Base-by-base conservation (phyloP, 148 eudicot genomes). In the Rhododendron simsii region DNA sequence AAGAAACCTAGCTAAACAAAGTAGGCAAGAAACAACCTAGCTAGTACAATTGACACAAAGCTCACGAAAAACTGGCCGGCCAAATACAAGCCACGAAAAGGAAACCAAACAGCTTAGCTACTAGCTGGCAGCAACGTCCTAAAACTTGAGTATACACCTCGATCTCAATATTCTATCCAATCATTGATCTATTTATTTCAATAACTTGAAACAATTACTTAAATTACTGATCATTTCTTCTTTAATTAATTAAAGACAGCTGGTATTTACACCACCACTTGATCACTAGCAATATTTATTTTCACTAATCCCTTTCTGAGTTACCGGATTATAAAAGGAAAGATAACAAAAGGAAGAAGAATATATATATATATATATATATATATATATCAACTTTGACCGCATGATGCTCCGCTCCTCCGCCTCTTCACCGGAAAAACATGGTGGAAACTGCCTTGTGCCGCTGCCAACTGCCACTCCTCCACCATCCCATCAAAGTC, bases 391-490 rank as follows among this genome's bases (percentile, higher is more conserved):
- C 44, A 41, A 80, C 35, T 80, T 50, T 80, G 59, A 80, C 61
- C 82, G 6, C 61, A 33, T 5, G 61, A 48, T 33, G 35, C 65
- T 55, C 39, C n/a, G 28, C 26, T 80, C 65, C 65, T 81, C 83
- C 83, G 83, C 83, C 83, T 81, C 67, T 81, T 81, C 0, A 16
- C 67, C 44, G 67, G 63, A 18, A 33, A 81, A 53, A 81, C 67
- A 81, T 33, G 81, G 81, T 47, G 57, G 9, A 13, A 79, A 45
- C 57, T 48, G 4, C 37, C 57, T 16, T 79, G 81, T 15, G 67
- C 23, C 14, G 83, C 23, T 6, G 83, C 92, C 81, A 89, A n/a
- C 16, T 87, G 88, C 95, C 93, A 94, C 80, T 89, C 94, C 69
- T 88, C 90, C 80, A 91, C 87, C 81, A 82, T 50, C 44, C 90